Evolutionary conservation across 2,329 filamentous ascomycete species (phyloP).

Genomic region (Myriosclerotinia duriaeana): DNA sequence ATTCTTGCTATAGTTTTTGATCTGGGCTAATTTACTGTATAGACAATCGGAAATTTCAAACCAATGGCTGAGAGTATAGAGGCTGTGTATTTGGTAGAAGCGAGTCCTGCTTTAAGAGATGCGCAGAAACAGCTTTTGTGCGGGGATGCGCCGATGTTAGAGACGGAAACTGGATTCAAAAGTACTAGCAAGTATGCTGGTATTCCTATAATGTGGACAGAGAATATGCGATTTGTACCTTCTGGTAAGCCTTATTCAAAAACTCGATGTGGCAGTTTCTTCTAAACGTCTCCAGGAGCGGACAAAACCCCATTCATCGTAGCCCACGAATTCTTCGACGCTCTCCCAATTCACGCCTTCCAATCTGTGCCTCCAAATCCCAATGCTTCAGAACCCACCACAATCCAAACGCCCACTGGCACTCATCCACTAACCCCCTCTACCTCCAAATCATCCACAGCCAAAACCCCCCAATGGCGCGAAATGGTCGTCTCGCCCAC

Average conservation of each 20-base stretch:
- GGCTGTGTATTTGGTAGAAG: constrained; percentile 90
- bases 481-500: constrained; percentile 76
- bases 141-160: constrained; percentile 65
- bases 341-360: constrained; percentile 93
- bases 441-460: constrained; percentile 30
- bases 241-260: constrained; percentile 24
- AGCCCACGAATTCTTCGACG: constrained; percentile 98
- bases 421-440: constrained; percentile 43
- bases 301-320: constrained; percentile 85
- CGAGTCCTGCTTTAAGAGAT: constrained; percentile 74
- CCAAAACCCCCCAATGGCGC: constrained; percentile 66
- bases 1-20: constrained; percentile 22
- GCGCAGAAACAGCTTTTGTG: constrained; percentile 82
- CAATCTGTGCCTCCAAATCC: constrained; percentile 63
- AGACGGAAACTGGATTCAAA: constrained; percentile 71
- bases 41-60: constrained; percentile 85
- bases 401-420: constrained; percentile 46
- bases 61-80: constrained; percentile 74
- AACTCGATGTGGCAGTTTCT: not conserved
- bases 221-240: constrained; percentile 49
- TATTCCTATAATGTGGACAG: constrained; percentile 82
- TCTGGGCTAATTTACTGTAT: constrained; percentile 26
- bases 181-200: constrained; percentile 73
- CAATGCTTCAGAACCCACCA: constrained; percentile 41
- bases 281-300: constrained; percentile 47